Base-by-base conservation (phyloP, 2,329 filamentous ascomycete genomes). In the Aspergillus arachidicola region DNA sequence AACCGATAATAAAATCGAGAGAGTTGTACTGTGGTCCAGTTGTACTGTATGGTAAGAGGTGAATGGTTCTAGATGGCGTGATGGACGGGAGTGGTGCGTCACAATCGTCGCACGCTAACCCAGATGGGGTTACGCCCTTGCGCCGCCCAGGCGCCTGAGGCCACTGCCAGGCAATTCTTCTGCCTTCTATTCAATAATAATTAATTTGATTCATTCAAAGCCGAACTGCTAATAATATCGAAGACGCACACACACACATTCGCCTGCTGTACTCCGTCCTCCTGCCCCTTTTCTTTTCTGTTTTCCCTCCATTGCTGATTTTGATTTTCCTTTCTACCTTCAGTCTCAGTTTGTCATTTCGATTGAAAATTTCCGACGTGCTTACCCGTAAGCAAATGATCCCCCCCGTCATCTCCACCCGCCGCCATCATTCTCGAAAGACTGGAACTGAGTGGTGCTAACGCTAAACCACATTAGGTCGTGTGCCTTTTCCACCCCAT, bases 131-230 rank as follows among this genome's bases (percentile, higher is more conserved):
- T 23, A 10, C 51, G 51, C 51, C 51, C 51, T 38, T 55, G 51
- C 51, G 32, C 51, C 7, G 48, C 28, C 28, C 7, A 21, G 48
- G 28, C 26, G 48, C 48, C 48, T 32, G 48, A 51, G 28, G 48
- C 48, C 30, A 36, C 26, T 19, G 7, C 50, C 32, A 54, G 32
- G 21, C 51, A 54, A 32, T 55, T 55, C 51, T 55, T 38, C 36
- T 38, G 51, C 36, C 51, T 55, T 55, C 51, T 32, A 55, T 55
- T 55, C 34, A 41, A 41, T 41, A 36, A 55, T 28, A 28, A 55
- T 55, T 26, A 55, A 55, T 55, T 36, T 55, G 34, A 55, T 55
- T 55, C 51, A 38, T 9, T 26, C 28, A 34, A 32, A 34, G 28
- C 48, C 48, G 48, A 51, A 34, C 34, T 51, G 28, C 48, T 51